Base-by-base conservation (phyloP, 1,284 basidiomycete genomes). In the Leccinum subrobustum region DNA sequence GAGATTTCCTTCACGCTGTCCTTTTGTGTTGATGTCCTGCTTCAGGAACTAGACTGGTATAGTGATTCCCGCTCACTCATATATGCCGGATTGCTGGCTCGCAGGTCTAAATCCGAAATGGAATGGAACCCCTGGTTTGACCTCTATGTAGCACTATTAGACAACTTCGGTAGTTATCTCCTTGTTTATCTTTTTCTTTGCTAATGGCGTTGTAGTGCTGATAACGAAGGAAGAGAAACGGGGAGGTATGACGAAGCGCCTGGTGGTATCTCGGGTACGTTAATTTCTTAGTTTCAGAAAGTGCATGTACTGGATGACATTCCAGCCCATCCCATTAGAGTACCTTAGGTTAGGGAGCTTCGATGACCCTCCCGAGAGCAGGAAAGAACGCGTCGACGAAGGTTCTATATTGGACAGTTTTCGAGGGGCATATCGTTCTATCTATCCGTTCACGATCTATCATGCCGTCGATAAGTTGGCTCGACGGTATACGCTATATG, bases 41-140 rank as follows among this genome's bases (percentile, higher is more conserved):
- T 57, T 9, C 61, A 93, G 92, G 90, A 93, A 66, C 78, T 95
- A 78, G 91, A 92, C 67, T 76, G 91, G 31, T 88, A 88, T 64
- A 85, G 89, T 63, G 87, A 90, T 52, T 86, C 82, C 56, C 81
- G 92, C 51, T 86, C 86, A 18, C 71, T 94, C 51, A 78, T 91
- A 7, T 81, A 89, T 73, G 80, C 85, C 4, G 86, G 88, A 5
- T 76, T 81, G 6, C 75, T 91, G 16, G 77, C 78, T 16, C 78
- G 89, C 63, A 77, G 79, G 53, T 78, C 76, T 59, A 80, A 82
- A 56, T 78, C 80, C 0, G 89, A 91, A 18, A 78, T 83, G 60
- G 82, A 82, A 12, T 83, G 86, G 72, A 79, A 82, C 59, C 79
- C 80, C 14, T 92, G 90, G 89, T 77, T 73, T 48, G 89, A 92